Evolutionary conservation across 352 stramenopile genomes (phyloP).

Genomic region (Phytopythium kandeliae): DNA sequence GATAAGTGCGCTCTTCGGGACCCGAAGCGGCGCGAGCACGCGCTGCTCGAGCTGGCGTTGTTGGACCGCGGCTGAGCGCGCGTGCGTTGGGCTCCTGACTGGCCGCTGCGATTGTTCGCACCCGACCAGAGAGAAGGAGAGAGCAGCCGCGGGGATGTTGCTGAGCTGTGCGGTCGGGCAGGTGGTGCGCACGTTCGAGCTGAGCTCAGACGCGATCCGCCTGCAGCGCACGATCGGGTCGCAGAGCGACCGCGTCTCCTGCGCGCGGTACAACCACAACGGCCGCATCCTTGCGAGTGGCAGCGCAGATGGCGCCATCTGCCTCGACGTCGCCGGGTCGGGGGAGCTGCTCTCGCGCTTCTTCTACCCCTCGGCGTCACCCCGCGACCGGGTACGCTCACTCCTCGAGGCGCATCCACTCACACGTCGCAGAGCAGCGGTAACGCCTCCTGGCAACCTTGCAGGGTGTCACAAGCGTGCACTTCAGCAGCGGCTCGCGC

Average conservation of each 20-base stretch:
- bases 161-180: slow-evolving; percentile 51
- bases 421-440: neutral
- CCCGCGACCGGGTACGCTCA: slow-evolving; percentile 26
- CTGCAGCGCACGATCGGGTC: slow-evolving; percentile 36
- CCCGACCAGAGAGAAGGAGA: too few relatives aligned
- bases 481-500: slow-evolving; percentile 66
- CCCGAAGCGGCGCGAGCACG: slow-evolving; percentile 2
- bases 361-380: slow-evolving; percentile 40
- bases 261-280: slow-evolving; percentile 65
- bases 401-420: neutral
- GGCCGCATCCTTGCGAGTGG: slow-evolving; percentile 63
- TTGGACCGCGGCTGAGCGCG: too few relatives aligned
- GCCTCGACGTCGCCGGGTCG: slow-evolving; percentile 41
- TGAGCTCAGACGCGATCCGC: slow-evolving; percentile 42
- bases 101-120: too few relatives aligned
- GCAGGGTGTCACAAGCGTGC: slow-evolving; percentile 52
- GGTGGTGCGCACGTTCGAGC: slow-evolving; percentile 54
- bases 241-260: slow-evolving; percentile 50
- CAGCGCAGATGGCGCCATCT: slow-evolving; percentile 55
- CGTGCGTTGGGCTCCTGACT: too few relatives aligned
- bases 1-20: too few relatives aligned
- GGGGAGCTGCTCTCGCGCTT: slow-evolving; percentile 60
- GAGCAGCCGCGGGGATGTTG: slow-evolving; percentile 18
- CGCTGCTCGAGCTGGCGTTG: too few relatives aligned
- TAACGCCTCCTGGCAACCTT: neutral